These are phyloP conservation scores for Thalassiosira mediterranea DNA, from an alignment of 352 stramenopile genomes.

Conservation along the genomic window DNA sequence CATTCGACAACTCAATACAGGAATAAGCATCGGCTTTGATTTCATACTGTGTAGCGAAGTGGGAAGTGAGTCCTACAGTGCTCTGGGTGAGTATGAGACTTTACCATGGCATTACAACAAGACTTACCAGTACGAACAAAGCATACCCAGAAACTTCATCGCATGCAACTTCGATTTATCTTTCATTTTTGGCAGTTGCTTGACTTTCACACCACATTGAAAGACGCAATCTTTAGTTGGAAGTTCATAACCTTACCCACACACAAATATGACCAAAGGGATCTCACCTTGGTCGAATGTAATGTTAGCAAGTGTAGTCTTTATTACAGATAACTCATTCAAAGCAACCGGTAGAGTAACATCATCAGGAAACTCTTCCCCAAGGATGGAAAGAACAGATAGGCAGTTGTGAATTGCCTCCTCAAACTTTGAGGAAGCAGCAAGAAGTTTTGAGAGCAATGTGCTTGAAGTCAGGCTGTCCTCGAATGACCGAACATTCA, in stretches of 20 bases:
- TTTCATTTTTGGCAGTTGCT: neutral
- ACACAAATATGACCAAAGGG: no score
- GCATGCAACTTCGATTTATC: neutral
- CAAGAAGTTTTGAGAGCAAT: conserved; percentile 29
- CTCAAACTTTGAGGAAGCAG: conserved; percentile 12
- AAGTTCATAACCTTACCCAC: no score
- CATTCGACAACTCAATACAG: conserved; percentile 8
- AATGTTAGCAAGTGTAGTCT: neutral
- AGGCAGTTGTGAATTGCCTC: conserved; percentile 16
- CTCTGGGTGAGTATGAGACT: no score
- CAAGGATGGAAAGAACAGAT: conserved; percentile 15
- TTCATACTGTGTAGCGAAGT: no score
- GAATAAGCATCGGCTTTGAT: conserved; percentile 3
- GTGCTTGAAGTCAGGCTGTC: conserved; percentile 15
- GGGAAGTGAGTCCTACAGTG: no score
- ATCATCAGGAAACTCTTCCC: conserved; percentile 24
- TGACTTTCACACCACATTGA: no score
- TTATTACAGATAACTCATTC: conserved; percentile 7
- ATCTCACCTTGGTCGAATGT: conserved; percentile 11
- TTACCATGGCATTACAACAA: no score
- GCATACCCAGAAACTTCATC: conserved; percentile 9
- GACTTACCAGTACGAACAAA: neutral
- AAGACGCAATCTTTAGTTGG: no score
- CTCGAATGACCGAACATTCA: conserved; percentile 21
- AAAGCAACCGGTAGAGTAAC: neutral